Evolutionary conservation across 805 yeast species (phyloP).

Genomic region (Cyberlindnera nakhonratchasimensis): DNA sequence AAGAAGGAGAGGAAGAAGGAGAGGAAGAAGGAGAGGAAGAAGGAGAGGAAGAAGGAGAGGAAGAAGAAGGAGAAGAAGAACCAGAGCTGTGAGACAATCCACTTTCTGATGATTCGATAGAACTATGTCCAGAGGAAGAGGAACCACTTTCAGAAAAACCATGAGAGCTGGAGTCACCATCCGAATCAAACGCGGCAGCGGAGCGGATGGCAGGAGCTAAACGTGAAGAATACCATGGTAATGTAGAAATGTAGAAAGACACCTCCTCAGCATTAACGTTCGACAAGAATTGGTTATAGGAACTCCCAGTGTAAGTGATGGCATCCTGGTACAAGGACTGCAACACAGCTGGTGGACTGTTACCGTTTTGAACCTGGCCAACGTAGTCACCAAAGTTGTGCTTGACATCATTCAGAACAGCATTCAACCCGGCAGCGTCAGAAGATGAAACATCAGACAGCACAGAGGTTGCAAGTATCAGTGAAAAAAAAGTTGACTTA

Average conservation of each 20-base stretch:
- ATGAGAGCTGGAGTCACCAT: not conserved
- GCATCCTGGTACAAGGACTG: conserved; percentile 28
- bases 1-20: conserved; percentile 6
- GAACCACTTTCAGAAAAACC: conserved; percentile 1
- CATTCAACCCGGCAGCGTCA: conserved; percentile 9
- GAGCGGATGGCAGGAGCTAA: conserved; percentile 16
- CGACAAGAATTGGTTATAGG: conserved; percentile 31
- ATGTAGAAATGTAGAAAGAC: conserved; percentile 27
- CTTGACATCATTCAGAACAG: conserved; percentile 19
- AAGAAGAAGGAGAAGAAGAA: conserved; percentile 5
- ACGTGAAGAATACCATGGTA: conserved; percentile 33
- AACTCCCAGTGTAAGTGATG: conserved; percentile 32
- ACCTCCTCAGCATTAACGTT: conserved; percentile 27
- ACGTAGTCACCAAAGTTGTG: conserved; percentile 21
- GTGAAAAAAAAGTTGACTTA: not conserved
- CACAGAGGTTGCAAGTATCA: not conserved
- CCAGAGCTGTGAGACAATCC: not conserved
- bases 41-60: conserved; percentile 4
- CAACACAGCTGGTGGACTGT: conserved; percentile 29
- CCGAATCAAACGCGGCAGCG: conserved; percentile 10
- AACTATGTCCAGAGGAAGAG: no score
- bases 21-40: conserved; percentile 6
- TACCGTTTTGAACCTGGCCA: conserved; percentile 18
- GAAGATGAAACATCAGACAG: conserved; percentile 4
- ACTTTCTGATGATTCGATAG: not conserved